Evolutionary conservation across 129 eudicot species (phyloP), one percentile per base, ranked within the genome.

Genomic region (Lactuca saligna): DNA sequence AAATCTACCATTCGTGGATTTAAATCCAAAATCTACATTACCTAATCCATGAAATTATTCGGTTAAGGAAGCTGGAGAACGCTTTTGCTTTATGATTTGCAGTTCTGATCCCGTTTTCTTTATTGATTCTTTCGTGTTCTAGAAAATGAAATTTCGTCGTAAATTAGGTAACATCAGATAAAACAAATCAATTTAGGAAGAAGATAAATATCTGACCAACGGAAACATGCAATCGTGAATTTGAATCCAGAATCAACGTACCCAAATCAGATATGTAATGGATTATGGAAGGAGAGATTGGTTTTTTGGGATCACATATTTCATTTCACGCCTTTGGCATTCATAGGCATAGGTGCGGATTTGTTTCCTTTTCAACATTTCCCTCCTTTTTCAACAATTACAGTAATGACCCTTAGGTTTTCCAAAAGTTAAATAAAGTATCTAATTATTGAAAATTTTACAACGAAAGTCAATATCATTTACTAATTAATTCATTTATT

Each of bases 251-350:
- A 66, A 46, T 66, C 54, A 12, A 75, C 73, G 48, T 66, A 75
- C 79, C 73, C 66, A 39, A 75, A 57, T 57, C 61, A 49, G 50
- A 48, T 49, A 17, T 66, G 12, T 57, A 48, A 5, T 46, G 75
- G 60, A 71, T 71, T 16, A 57, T 5, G 68, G 50, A 15, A 55
- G 57, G 75, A 32, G 68, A 48, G 33, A 38, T 37, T 66, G 57
- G 61, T 9, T 12, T 67, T 75, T 48, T 46, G 33, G 32, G 33
- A 66, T 57, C 41, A 25, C 61, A 66, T 20, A 46, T 31, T 65
- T 65, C 55, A 66, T 57, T 44, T 35, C 61, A 75, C 12, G 31
- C 48, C 75, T 29, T 75, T 58, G 69, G 55, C 13, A 13, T 63
- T 53, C 61, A 75, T 46, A 66, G 13, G 68, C 73, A 58, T 29